Evolutionary conservation across 192 early-diverging fungal species (phyloP), one percentile per base, ranked within the genome.

Genomic region (Dissophora ornata): DNA sequence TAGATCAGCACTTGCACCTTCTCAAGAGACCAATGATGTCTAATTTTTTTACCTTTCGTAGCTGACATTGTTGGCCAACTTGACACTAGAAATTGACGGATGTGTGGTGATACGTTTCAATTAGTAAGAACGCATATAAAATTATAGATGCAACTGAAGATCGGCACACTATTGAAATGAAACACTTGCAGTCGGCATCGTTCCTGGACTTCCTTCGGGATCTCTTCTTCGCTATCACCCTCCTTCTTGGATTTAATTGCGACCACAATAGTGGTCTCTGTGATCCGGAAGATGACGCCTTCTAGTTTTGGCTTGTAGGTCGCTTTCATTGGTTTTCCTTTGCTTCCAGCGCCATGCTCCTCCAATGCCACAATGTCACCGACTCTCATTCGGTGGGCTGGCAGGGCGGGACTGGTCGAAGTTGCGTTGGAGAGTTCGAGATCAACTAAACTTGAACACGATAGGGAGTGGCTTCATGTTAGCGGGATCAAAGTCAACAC

Each of bases 291-390:
- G 12, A 91, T 78, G 28, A 93, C 90, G 22, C 90, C 90, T 9
- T 74, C 84, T 21, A 71, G 56, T 19, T 58, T 65, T 16, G 61
- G 66, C 21, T 81, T 59, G 40, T 62, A 69, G 34, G 62, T 51
- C 11, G 77, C 73, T 33, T 69, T 80, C 69, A 82, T 77, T 21
- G 80, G 73, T 40, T 81, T 83, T n/a, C 44, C 67, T 55, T 69
- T 81, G 73, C 51, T 66, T 41, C 75, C 71, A 26, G 70, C 46
- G 32, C 66, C 74, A 81, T 80, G 83, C 67, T 80, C 85, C 51
- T 88, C 89, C 5, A 93, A 33, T 12, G 87, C 84, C 6, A 94
- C 91, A 55, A 92, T 91, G 61, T 94, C 92, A 32, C 92, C 92
- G 0, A 86, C 80, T 9, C 86, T 80, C 28, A 92, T 64, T 40